Evolutionary conservation across 768 basidiomycete species (phyloP), one percentile per base, ranked within the genome.

Genomic region (Kwoniella shandongensis): DNA sequence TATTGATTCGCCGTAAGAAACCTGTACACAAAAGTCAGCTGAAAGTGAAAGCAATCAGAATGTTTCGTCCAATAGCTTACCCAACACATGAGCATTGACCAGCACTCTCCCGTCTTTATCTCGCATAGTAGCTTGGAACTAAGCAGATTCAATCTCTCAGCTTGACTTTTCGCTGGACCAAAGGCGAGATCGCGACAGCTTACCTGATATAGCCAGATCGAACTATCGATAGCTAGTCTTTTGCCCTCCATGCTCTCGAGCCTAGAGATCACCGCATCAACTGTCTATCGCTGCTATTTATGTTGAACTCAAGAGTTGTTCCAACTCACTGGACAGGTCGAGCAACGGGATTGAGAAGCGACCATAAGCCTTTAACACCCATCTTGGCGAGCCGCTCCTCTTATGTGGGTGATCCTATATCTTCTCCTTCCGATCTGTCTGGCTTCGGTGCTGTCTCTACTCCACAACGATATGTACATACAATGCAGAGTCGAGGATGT

Each of bases 301-400:
- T n/a, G n/a, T n/a, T n/a, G n/a, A n/a, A n/a, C n/a, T n/a, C n/a
- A n/a, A 8, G 46, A 20, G 32, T 27, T 15, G 40, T 35, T 30
- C 18, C 8, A 32, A 80, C 85, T 69, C 73, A 94, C 93, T 89
- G 83, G 66, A 97, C 87, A 42, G 94, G 94, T 54, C 94, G 83
- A 27, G 91, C 92, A 36, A 94, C 91, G n/a, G 94, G 94, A 12
- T 83, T 83, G 54, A 99, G 79, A 12, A 99, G 84, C 61, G 82
- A 87, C 94, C 94, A 99, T 65, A 99, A 79, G 27, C 90, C 91
- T 77, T 97, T 93, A 49, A 98, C 93, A 84, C 94, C 94, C 94
- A 97, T 92, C 25, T 54, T 64, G 63, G 48, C 47, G 27, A 26
- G 44, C 29, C 38, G n/a, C 13, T 51, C 13, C 22, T 46, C 13